A percentile compares a stretch with the other conserved stretches of the same genome.
Evolutionary conservation across 2,329 filamentous ascomycete species (phyloP).

Genomic region (Fusarium setosum): DNA sequence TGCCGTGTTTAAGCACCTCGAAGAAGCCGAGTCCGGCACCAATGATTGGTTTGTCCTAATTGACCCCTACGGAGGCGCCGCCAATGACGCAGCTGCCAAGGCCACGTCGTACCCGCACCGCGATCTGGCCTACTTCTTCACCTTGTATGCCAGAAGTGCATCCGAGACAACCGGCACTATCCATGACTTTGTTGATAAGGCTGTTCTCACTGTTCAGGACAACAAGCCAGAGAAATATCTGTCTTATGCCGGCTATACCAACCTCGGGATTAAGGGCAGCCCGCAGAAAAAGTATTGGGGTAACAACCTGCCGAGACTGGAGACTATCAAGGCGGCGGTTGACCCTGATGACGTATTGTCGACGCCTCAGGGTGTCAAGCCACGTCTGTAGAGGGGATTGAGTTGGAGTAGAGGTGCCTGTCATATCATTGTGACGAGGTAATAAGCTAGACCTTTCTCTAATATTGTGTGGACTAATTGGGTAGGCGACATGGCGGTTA

Average conservation of each 20-base stretch:
- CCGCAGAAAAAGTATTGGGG: not conserved
- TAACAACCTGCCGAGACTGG: not conserved
- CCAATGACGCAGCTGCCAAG: not conserved
- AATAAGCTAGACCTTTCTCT: too few species aligned
- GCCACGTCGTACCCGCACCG: not conserved
- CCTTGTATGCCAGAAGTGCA: not conserved
- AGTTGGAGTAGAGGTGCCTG: too few species aligned
- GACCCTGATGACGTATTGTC: not conserved
- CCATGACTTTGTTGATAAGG: not conserved
- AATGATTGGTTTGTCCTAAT: not conserved
- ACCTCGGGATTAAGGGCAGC: not conserved
- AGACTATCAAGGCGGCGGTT: not conserved
- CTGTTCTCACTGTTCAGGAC: not conserved
- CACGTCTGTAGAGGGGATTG: not conserved
- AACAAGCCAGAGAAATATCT: not conserved
- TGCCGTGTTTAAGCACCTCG: not conserved
- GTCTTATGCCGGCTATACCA: not conserved
- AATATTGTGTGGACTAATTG: too few species aligned
- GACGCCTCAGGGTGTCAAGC: not conserved
- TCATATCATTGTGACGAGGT: too few species aligned
- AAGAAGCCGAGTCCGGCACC: too few species aligned
- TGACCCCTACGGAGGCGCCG: not conserved
- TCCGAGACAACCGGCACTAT: not conserved
- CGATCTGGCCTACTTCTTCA: not conserved
- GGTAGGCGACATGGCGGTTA: too few species aligned